These are phyloP conservation scores for Kurtzmaniella quercitrusa DNA, from an alignment of 1,139 yeast genomes.

Conservation along the genomic window DNA sequence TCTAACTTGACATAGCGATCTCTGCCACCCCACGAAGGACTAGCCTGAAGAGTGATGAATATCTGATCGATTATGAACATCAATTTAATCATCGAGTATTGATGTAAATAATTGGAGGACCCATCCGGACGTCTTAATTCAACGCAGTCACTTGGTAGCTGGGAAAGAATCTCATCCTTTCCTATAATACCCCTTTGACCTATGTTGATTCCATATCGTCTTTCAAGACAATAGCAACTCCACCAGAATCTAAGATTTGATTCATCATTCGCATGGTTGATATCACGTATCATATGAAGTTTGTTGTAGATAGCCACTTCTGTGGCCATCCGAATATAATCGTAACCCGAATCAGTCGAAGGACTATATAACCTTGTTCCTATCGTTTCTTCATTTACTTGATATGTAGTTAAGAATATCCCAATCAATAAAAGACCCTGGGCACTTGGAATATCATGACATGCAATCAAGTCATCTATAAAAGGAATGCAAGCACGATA, in stretches of 20 bases:
- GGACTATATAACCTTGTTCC: background rate
- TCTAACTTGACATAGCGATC: background rate
- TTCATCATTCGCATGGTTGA: background rate
- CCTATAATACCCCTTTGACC: background rate
- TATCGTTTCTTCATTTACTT: background rate
- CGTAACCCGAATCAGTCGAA: background rate
- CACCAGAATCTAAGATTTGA: background rate
- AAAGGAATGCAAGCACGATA: background rate
- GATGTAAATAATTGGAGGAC: background rate
- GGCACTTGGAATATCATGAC: background rate
- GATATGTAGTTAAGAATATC: background rate
- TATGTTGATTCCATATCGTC: background rate
- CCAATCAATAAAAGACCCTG: background rate
- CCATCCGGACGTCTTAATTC: background rate
- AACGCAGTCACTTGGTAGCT: background rate
- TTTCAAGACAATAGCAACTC: background rate
- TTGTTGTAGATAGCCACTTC: background rate
- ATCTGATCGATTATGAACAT: background rate
- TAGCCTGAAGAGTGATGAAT: background rate
- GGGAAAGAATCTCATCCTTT: background rate
- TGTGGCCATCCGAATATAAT: background rate
- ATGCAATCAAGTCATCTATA: background rate
- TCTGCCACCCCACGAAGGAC: background rate
- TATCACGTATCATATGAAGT: background rate
- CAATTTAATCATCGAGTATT: background rate